A percentile compares a stretch with the other conserved stretches of the same genome.
Evolutionary conservation across 768 basidiomycete genomes (phyloP).

Genomic region (Lenzites betulinus): DNA sequence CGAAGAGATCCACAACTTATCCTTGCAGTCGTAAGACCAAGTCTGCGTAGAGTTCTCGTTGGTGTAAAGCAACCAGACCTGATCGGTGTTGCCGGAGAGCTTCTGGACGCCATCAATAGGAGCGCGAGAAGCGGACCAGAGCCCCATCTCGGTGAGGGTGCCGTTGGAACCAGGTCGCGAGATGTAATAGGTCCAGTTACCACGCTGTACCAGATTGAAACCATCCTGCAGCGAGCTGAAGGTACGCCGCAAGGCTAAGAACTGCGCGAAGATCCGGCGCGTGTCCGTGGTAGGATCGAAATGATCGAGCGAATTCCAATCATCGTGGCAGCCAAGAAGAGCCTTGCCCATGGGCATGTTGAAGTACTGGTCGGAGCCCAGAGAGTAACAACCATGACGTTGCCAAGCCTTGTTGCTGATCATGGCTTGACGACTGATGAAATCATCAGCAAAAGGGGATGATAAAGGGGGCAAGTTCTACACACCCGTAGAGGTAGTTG

Average conservation of each 20-base stretch:
- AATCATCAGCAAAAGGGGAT: background rate
- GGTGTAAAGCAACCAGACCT: conserved; percentile 83
- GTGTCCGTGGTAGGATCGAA: conserved; percentile 88
- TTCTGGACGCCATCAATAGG: conserved; percentile 61
- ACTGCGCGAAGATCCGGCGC: conserved; percentile 72
- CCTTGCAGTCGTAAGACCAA: conserved; percentile 63
- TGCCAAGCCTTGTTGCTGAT: conserved; percentile 84
- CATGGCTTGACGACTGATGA: conserved; percentile 87
- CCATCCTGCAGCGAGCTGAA: conserved; percentile 86
- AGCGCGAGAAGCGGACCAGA: conserved; percentile 79
- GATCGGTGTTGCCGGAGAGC: conserved; percentile 62
- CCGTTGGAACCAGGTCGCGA: conserved; percentile 83
- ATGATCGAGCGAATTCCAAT: conserved; percentile 93
- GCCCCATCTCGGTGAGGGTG: conserved; percentile 82
- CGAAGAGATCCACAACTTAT: conserved; percentile 71
- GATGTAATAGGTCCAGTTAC: conserved; percentile 83
- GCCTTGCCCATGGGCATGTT: conserved; percentile 86
- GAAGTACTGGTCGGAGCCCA: conserved; percentile 92
- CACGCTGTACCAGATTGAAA: conserved; percentile 77
- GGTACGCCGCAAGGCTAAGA: conserved; percentile 64
- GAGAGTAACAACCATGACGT: conserved; percentile 87
- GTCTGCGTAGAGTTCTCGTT: conserved; percentile 79
- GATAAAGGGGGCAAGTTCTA: background rate
- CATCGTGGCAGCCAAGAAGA: conserved; percentile 81
- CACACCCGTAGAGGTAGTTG: conserved; percentile 90